These are phyloP conservation scores for Aaosphaeria pasadenensis DNA, from an alignment of 2,329 filamentous ascomycete species.

Conservation along the genomic window DNA sequence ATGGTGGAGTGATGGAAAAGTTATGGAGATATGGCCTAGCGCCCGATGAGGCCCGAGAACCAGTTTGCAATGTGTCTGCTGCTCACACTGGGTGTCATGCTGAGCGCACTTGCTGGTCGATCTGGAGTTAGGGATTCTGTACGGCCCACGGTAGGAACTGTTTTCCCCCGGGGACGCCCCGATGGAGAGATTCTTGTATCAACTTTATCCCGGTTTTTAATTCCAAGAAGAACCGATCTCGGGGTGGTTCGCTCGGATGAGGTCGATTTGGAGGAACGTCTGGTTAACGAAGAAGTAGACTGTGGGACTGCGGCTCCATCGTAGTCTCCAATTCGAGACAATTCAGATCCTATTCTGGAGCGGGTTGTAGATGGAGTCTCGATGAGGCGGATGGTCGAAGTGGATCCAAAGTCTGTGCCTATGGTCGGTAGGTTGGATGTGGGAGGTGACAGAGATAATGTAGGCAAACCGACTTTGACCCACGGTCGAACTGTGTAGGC, in stretches of 20 bases:
- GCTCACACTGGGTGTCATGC: conserved; percentile 21
- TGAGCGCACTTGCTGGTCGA: conserved; percentile 17
- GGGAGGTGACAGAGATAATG: conserved; percentile 7
- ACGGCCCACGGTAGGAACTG: conserved; percentile 4
- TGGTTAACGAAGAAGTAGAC: background rate
- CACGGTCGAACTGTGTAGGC: conserved; percentile 24
- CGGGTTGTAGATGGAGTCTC: background rate
- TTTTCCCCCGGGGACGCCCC: conserved; percentile 16
- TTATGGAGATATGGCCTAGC: conserved; percentile 1
- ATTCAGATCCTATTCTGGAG: background rate
- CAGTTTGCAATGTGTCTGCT: conserved; percentile 29
- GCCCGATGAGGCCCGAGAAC: conserved; percentile 30
- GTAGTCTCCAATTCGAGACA: conserved; percentile 3
- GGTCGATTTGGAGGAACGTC: conserved; percentile 4
- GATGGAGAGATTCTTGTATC: conserved; percentile 12
- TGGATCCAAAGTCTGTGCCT: too few species aligned
- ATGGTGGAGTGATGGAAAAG: background rate
- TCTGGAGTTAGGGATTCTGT: conserved; percentile 2
- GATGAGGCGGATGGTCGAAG: background rate
- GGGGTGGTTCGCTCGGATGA: conserved; percentile 7
- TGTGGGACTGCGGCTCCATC: conserved; percentile 2
- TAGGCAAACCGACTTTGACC: conserved; percentile 19
- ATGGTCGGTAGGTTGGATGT: conserved; percentile 3
- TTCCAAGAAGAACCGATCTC: conserved; percentile 8
- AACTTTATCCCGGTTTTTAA: conserved; percentile 5